These are phyloP conservation scores for Carex pumila DNA, from an alignment of 176 grass and related monocot species.

Conservation along the genomic window DNA sequence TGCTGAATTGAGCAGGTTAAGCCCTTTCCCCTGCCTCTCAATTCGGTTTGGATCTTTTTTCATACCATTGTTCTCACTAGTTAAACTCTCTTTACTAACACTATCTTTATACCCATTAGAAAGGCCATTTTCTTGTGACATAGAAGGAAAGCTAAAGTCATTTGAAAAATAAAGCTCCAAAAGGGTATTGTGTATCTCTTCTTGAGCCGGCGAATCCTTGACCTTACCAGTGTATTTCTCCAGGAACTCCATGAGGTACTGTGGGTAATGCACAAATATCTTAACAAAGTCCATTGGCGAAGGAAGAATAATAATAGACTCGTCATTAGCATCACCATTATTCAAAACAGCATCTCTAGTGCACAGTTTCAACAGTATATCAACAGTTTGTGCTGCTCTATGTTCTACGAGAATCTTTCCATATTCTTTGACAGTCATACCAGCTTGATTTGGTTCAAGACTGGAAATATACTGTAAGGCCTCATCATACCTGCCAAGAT, in stretches of 20 bases:
- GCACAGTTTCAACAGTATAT: conserved; percentile 72
- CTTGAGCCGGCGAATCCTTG: conserved; percentile 75
- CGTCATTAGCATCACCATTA: conserved; percentile 42
- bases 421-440: conserved; percentile 88
- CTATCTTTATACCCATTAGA: conserved; percentile 34
- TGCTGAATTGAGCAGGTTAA: conserved; percentile 69
- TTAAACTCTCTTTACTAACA: conserved; percentile 40
- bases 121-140: conserved; percentile 59
- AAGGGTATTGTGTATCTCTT: conserved; percentile 94
- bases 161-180: conserved; percentile 91
- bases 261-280: conserved; percentile 83
- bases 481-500: conserved; percentile 89
- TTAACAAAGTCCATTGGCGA: conserved; percentile 93
- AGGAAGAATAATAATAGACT: conserved; percentile 65
- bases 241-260: conserved; percentile 87
- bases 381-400: conserved; percentile 77
- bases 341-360: conserved; percentile 50
- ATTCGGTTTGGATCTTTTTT: conserved; percentile 39
- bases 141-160: conserved; percentile 64
- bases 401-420: conserved; percentile 97
- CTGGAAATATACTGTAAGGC: conserved; percentile 85
- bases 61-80: conserved; percentile 28
- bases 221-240: conserved; percentile 79
- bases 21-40: conserved; percentile 72
- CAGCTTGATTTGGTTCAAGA: conserved; percentile 86